Percentiles rank a stretch among this genome's conserved stretches.
Evolutionary conservation across 1,284 basidiomycete genomes (phyloP).

Genomic region (Flammula alnicola): DNA sequence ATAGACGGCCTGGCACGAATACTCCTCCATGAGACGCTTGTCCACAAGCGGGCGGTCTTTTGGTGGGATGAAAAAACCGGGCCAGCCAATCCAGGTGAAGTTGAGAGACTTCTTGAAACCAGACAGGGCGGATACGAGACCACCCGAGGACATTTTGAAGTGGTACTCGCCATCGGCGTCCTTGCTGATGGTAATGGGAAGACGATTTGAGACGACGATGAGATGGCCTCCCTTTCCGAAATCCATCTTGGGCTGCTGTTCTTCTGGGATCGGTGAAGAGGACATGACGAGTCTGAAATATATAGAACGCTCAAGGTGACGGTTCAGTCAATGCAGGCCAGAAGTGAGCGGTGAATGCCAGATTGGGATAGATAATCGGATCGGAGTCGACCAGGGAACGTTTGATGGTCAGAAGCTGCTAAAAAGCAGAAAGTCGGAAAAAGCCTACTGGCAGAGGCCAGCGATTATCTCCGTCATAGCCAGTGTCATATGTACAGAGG

Average conservation of each 20-base stretch:
- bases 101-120: slow-evolving; percentile 96
- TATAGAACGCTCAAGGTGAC: slow-evolving; percentile 27
- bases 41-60: slow-evolving; percentile 88
- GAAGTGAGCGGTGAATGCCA: slow-evolving; percentile 27
- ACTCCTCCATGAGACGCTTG: slow-evolving; percentile 89
- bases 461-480: slow-evolving; percentile 14
- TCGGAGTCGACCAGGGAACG: slow-evolving; percentile 31
- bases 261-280: slow-evolving; percentile 28
- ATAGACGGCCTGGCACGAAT: slow-evolving; percentile 97
- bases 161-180: slow-evolving; percentile 89
- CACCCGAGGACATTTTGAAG: slow-evolving; percentile 97
- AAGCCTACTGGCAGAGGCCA: slow-evolving; percentile 2
- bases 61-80: slow-evolving; percentile 87
- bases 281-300: slow-evolving; percentile 27
- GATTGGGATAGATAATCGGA: slow-evolving; percentile 44
- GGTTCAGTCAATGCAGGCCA: slow-evolving; percentile 22
- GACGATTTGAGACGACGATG: slow-evolving; percentile 95
- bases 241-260: slow-evolving; percentile 35
- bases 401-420: slow-evolving; percentile 22
- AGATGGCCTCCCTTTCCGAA: slow-evolving; percentile 65
- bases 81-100: slow-evolving; percentile 97
- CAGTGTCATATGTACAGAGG: background rate
- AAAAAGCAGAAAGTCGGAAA: slow-evolving; percentile 8
- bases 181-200: slow-evolving; percentile 91
- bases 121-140: slow-evolving; percentile 91